Percentiles rank a stretch among this genome's conserved stretches.
Conservation (phyloP, 2,329 filamentous ascomycete species). For the Diplodia mutila region DNA sequence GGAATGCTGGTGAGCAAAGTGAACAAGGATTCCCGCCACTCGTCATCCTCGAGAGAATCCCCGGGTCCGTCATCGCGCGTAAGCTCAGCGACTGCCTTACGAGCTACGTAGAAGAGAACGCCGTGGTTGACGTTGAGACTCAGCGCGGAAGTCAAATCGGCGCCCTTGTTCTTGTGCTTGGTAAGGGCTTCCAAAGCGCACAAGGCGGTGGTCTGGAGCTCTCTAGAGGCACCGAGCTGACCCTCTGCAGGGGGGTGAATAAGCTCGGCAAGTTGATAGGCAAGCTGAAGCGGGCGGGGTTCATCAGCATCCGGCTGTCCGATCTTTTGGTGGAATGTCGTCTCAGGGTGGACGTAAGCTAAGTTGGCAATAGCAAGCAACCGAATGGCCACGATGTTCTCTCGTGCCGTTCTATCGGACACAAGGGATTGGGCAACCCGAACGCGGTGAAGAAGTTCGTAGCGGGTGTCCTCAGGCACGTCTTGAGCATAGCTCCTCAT, state of each 20-base stretch:
- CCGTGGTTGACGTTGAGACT: constrained; percentile 97
- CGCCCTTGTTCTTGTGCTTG: constrained; percentile 73
- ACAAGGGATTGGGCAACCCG: constrained; percentile 81
- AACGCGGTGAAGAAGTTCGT: constrained; percentile 82
- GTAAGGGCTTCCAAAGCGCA: constrained; percentile 83
- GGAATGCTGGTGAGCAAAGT: constrained; percentile 83
- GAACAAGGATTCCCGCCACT: constrained; percentile 90
- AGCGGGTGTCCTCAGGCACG: constrained; percentile 73
- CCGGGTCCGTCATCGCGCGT: constrained; percentile 47
- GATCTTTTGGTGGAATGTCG: constrained; percentile 82
- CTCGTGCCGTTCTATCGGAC: constrained; percentile 66
- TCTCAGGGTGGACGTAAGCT: constrained; percentile 83
- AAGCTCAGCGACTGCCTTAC: constrained; percentile 87
- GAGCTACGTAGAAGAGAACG: constrained; percentile 87
- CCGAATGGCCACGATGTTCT: constrained; percentile 77
- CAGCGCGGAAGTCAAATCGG: constrained; percentile 86
- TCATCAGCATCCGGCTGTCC: constrained; percentile 88
- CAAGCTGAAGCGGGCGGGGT: constrained; percentile 83
- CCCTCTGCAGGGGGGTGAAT: constrained; percentile 80
- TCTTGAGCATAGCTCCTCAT: constrained; percentile 53
- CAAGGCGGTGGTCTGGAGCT: constrained; percentile 81
- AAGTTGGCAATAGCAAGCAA: constrained; percentile 88
- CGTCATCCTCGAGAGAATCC: constrained; percentile 60
- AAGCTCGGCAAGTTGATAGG: constrained; percentile 89
- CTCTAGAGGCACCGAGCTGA: constrained; percentile 68